These are phyloP conservation scores for Starmera quercuum DNA, from an alignment of 805 yeast genomes.

Conservation along the genomic window DNA sequence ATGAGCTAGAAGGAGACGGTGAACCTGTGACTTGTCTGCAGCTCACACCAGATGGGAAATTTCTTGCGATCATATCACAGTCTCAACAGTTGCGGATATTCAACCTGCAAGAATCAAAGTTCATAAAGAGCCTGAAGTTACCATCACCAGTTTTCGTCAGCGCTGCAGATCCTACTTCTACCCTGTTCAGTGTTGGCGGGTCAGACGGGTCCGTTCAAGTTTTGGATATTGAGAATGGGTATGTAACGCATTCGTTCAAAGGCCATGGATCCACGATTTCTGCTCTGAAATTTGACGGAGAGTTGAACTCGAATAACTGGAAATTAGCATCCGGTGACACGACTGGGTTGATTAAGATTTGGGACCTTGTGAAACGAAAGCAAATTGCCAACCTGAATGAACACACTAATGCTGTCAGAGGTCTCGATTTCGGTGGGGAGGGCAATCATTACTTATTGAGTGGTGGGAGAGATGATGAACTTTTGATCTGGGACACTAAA, in stretches of 20 bases:
- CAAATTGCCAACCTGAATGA: conserved; percentile 57
- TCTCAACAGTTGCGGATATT: conserved; percentile 75
- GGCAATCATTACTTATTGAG: conserved; percentile 53
- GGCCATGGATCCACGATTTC: conserved; percentile 92
- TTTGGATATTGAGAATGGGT: conserved; percentile 87
- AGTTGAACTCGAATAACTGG: conserved; percentile 65
- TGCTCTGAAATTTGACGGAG: conserved; percentile 68
- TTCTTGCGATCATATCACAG: conserved; percentile 69
- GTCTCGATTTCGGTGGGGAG: conserved; percentile 51
- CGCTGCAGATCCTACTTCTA: conserved; percentile 70
- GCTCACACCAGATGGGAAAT: conserved; percentile 68
- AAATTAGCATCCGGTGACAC: conserved; percentile 67
- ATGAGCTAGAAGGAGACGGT: conserved; percentile 70
- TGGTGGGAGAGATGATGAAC: conserved; percentile 87
- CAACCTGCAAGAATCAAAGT: conserved; percentile 23
- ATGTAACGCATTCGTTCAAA: conserved; percentile 79
- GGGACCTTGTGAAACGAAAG: conserved; percentile 67
- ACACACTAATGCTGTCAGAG: conserved; percentile 82
- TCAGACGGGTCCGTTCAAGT: conserved; percentile 90
- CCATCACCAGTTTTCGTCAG: conserved; percentile 80
- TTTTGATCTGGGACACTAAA: conserved; percentile 48
- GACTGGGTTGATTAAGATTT: conserved; percentile 45
- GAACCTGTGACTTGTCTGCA: conserved; percentile 75
- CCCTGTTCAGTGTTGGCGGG: conserved; percentile 88
- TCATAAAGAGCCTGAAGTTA: conserved; percentile 47